Conservation (phyloP, 805 yeast genomes). For the Candida maltosa region DNA sequence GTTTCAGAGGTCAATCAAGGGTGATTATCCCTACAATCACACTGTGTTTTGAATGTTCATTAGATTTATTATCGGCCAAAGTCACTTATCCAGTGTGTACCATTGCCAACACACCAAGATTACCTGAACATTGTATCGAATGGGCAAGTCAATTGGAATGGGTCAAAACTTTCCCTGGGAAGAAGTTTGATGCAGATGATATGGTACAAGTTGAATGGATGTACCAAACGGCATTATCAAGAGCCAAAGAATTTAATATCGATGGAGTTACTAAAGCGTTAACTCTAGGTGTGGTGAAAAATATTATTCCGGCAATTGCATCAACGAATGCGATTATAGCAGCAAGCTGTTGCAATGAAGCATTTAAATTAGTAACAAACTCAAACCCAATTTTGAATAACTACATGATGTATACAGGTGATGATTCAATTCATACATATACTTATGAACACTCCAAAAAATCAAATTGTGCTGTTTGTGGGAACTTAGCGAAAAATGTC, state of each 20-base stretch:
- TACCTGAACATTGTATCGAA: conserved; percentile 92
- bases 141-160: conserved; percentile 81
- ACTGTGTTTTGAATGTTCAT: conserved; percentile 91
- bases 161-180: conserved; percentile 49
- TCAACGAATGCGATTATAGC: conserved; percentile 92
- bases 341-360: conserved; percentile 84
- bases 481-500: conserved; percentile 31
- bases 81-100: conserved; percentile 87
- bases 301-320: conserved; percentile 91
- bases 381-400: conserved; percentile 66
- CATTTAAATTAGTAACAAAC: conserved; percentile 72
- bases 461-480: conserved; percentile 76
- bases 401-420: conserved; percentile 86
- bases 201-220: conserved; percentile 66
- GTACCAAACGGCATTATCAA: conserved; percentile 44
- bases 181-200: conserved; percentile 63
- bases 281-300: conserved; percentile 84
- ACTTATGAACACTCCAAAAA: conserved; percentile 62
- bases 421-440: conserved; percentile 71
- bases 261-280: conserved; percentile 70
- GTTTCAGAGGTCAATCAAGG: conserved; percentile 87
- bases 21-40: conserved; percentile 81
- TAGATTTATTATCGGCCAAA: conserved; percentile 64
- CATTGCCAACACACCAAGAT: conserved; percentile 88
- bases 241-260: conserved; percentile 69